Percentiles rank a stretch among this genome's conserved stretches.
phyloP scores from a whole-genome alignment of 345 rosid genomes.

The Camelina laxa region DNA sequence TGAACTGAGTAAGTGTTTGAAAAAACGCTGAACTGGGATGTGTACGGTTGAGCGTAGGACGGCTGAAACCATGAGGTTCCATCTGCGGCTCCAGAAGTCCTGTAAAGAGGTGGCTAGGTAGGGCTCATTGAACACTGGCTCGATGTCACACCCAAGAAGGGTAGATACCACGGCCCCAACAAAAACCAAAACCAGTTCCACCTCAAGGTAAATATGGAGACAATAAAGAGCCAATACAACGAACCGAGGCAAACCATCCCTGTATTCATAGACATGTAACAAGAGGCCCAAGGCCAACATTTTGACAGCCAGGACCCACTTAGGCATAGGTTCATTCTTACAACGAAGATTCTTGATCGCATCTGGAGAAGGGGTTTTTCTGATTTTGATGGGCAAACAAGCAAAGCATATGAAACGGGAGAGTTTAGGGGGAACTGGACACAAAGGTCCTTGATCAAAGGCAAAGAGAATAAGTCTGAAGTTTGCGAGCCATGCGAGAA shows the following conservation, averaged over 20 bases:
- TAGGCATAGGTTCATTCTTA: slow-evolving; percentile 29
- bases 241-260: slow-evolving; percentile 38
- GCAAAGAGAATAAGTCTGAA: slow-evolving; percentile 74
- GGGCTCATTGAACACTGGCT: slow-evolving; percentile 72
- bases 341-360: slow-evolving; percentile 6
- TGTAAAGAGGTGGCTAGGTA: slow-evolving; percentile 71
- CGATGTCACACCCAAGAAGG: slow-evolving; percentile 57
- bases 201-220: slow-evolving; percentile 52
- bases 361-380: slow-evolving; percentile 34
- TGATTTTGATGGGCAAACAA: slow-evolving; percentile 62
- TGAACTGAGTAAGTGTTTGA: slow-evolving; percentile 29
- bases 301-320: slow-evolving; percentile 49
- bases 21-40: slow-evolving; percentile 48
- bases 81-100: slow-evolving; percentile 82
- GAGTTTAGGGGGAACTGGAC: slow-evolving; percentile 49
- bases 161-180: slow-evolving; percentile 48
- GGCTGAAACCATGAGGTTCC: slow-evolving; percentile 72
- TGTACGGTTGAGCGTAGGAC: slow-evolving; percentile 62
- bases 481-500: slow-evolving; percentile 64
- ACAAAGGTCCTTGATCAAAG: slow-evolving; percentile 65
- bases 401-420: slow-evolving; percentile 61
- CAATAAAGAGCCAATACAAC: slow-evolving; percentile 46
- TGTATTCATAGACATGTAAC: slow-evolving; percentile 47
- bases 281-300: slow-evolving; percentile 39
- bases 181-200: slow-evolving; percentile 53